Evolutionary conservation across 208 protist species (phyloP), one percentile per base, ranked within the genome.

Genomic region (Leishmania martiniquensis): DNA sequence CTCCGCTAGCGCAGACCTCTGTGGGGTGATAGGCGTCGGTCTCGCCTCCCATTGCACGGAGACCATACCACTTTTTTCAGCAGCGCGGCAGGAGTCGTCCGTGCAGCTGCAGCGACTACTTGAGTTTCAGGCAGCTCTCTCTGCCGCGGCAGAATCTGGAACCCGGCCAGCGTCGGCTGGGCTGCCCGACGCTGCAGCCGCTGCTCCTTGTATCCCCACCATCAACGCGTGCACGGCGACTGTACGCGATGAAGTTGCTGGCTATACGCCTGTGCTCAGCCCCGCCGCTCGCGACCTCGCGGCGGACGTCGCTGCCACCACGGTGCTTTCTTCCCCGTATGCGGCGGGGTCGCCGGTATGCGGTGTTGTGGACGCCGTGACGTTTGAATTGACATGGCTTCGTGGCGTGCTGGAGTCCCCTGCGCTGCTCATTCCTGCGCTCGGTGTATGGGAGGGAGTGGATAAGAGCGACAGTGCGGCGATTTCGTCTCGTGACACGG

Each of bases 391-490:
- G 29, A 9, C 63, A 39, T 84, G 73, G 69, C 74, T 77, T 22
- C 17, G 20, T 15, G 75, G 70, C 15, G 80, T 84, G 37, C 70
- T 84, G 29, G 80, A 84, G 70, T 62, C 80, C 57, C 80, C 80
- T 0, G 70, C 47, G 29, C 32, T 84, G 37, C 57, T 67, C 45
- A 60, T 79, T 17, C 32, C 22, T 47, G n/a, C 20, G n/a, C 72
- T 59, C 39, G 37, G 42, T 34, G 65, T 47, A 20, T 32, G 39
- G 47, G 65, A 42, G 29, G 20, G 5, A 5, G 25, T 15, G 65
- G n/a, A 47, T 67, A 42, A 44, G 32, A 51, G 25, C n/a, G 65
- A 51, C 22, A 15, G 65, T 3, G 42, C 25, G 10, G 25, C 47
- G 42, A 42, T 32, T 10, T 69, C 25, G 49, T 69, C 25, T n/a